These are phyloP conservation scores for Macroventuria anomochaeta DNA, from an alignment of 2,329 filamentous ascomycete genomes.

Conservation along the genomic window DNA sequence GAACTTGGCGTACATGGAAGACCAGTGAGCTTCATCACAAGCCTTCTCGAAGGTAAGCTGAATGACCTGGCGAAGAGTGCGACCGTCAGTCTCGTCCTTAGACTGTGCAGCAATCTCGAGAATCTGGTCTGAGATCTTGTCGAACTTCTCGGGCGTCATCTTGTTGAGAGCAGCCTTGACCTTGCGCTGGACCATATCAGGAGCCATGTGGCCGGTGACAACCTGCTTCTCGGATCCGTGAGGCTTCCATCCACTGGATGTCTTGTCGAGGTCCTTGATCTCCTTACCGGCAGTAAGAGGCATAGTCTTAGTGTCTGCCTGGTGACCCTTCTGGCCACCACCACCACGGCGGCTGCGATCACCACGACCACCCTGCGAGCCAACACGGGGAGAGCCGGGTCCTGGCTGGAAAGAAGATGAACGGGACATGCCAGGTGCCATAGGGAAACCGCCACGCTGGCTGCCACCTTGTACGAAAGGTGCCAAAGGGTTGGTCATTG, in stretches of 20 bases:
- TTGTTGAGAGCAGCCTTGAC: constrained; percentile 99
- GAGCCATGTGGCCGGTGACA: constrained; percentile 67
- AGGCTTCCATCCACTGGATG: constrained; percentile 88
- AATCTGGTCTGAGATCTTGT: constrained; percentile 92
- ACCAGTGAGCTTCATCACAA: constrained; percentile 98
- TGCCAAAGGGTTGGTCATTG: constrained; percentile 61
- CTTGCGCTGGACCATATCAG: constrained; percentile 95
- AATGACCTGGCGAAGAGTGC: constrained; percentile 95
- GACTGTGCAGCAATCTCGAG: constrained; percentile 91
- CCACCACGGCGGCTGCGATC: constrained; percentile 67
- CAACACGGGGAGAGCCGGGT: constrained; percentile 74
- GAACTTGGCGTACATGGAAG: constrained; percentile 98
- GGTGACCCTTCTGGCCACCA: constrained; percentile 62
- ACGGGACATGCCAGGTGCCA: constrained; percentile 66
- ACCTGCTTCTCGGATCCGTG: constrained; percentile 54
- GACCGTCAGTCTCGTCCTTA: constrained; percentile 92
- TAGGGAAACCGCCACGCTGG: constrained; percentile 64
- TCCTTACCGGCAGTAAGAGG: constrained; percentile 85
- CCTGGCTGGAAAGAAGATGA: constrained; percentile 66
- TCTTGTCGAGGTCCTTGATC: constrained; percentile 77
- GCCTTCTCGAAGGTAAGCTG: constrained; percentile 99
- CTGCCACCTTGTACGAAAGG: constrained; percentile 62
- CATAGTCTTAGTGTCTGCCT: constrained; percentile 77
- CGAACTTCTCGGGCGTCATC: constrained; percentile 99
- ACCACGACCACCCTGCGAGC: constrained; percentile 61